Evolutionary conservation across 306 rosid genomes (phyloP).

Genomic region (Albizia julibrissin): DNA sequence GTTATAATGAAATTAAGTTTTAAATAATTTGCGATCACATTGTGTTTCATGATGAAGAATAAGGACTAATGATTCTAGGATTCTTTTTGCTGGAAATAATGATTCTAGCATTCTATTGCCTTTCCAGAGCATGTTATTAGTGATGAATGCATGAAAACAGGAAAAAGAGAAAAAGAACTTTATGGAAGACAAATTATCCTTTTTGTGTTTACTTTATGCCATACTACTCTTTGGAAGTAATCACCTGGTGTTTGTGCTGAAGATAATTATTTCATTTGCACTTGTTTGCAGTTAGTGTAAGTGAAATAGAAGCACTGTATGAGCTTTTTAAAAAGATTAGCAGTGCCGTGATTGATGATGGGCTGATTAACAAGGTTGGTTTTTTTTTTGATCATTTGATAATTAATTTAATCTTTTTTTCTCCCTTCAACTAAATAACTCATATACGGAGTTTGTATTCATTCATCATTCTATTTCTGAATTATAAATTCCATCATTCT

Average conservation of each 20-base stretch:
- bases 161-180: not conserved
- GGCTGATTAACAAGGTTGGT: constrained; percentile 74
- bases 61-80: not conserved
- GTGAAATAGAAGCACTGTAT: constrained; percentile 83
- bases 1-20: not conserved
- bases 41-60: not conserved
- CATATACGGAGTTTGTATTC: not conserved
- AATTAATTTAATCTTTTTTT: not conserved
- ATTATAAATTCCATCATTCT: not conserved
- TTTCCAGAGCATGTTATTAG: constrained; percentile 23
- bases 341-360: constrained; percentile 80
- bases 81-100: not conserved
- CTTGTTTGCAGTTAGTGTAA: constrained; percentile 63
- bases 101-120: constrained; percentile 10
- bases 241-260: not conserved
- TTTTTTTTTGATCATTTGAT: constrained; percentile 18
- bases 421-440: not conserved
- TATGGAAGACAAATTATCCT: not conserved
- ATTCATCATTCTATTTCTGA: not conserved
- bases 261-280: not conserved
- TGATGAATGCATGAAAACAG: not conserved
- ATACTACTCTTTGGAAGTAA: not conserved
- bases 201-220: not conserved
- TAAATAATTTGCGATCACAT: not conserved
- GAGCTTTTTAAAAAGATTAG: constrained; percentile 84